Conservation (phyloP, 352 stramenopile species). For the Phytophthora tubulina region DNA sequence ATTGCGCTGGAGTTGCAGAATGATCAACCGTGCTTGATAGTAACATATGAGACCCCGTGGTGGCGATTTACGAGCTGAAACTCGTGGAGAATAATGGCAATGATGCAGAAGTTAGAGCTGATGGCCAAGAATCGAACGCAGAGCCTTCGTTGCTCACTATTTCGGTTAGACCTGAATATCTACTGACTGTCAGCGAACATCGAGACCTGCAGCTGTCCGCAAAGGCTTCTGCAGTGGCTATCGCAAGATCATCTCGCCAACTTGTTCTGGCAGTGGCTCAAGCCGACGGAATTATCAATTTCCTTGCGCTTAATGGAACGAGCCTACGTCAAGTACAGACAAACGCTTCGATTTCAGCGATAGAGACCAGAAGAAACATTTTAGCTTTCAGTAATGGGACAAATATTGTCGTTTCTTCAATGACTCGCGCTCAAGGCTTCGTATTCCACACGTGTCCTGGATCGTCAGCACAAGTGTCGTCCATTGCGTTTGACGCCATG, state of each 20-base stretch:
- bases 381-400: constrained; percentile 56
- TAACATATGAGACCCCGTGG: constrained; percentile 19
- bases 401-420: constrained; percentile 38
- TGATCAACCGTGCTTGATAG: constrained; percentile 27
- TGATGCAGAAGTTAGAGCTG: background rate
- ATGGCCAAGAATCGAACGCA: background rate
- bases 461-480: constrained; percentile 43
- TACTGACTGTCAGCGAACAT: constrained; percentile 11
- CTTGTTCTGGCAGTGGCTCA: constrained; percentile 28
- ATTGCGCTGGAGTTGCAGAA: constrained; percentile 37
- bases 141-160: background rate
- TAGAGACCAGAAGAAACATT: constrained; percentile 52
- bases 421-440: constrained; percentile 39
- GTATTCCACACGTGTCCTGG: constrained; percentile 53
- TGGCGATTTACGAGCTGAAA: constrained; percentile 37
- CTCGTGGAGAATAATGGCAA: constrained; percentile 14
- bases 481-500: constrained; percentile 56
- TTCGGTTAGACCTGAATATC: constrained; percentile 1
- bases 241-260: constrained; percentile 29
- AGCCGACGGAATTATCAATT: constrained; percentile 25
- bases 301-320: constrained; percentile 61
- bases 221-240: constrained; percentile 16
- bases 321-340: constrained; percentile 48
- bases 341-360: constrained; percentile 25
- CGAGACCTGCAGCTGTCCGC: background rate